A percentile compares a stretch with the other conserved stretches of the same genome.
Conservation (phyloP, 805 yeast species). For the Lipomyces yamanashiensis region DNA sequence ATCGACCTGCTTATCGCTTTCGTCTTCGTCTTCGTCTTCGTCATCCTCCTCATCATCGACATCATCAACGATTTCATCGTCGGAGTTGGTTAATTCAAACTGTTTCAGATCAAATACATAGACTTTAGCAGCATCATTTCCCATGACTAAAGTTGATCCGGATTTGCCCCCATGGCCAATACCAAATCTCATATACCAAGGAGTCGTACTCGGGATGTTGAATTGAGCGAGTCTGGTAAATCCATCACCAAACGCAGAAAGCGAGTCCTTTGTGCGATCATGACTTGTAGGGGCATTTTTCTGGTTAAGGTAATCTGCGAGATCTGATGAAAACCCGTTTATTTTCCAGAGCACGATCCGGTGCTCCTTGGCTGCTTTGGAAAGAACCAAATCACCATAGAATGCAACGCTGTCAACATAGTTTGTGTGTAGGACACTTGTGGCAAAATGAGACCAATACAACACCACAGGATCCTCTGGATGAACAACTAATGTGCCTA, state of each 20-base stretch:
- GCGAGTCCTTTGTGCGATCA: constrained; percentile 26
- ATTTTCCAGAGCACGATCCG: constrained; percentile 33
- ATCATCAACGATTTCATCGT: background rate
- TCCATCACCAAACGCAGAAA: constrained; percentile 31
- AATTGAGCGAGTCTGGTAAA: constrained; percentile 26
- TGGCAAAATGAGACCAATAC: constrained; percentile 32
- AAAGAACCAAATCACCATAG: constrained; percentile 31
- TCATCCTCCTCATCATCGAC: constrained; percentile 3
- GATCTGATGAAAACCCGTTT: constrained; percentile 25
- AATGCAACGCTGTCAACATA: constrained; percentile 33
- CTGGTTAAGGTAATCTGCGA: constrained; percentile 25
- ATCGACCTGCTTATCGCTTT: background rate
- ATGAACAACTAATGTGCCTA: constrained; percentile 8
- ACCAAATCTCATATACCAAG: constrained; percentile 37
- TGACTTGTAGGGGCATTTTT: constrained; percentile 33
- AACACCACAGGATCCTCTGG: constrained; percentile 28
- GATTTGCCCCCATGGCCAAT: constrained; percentile 3
- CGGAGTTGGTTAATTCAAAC: constrained; percentile 12
- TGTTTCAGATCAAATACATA: constrained; percentile 24
- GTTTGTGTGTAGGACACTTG: constrained; percentile 28
- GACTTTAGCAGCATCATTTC: constrained; percentile 28
- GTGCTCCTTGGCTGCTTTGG: constrained; percentile 33
- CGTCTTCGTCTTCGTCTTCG: background rate
- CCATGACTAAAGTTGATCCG: constrained; percentile 28
- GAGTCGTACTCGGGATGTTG: constrained; percentile 27